These are phyloP conservation scores for Fusarium incarnatum DNA, from an alignment of 2,329 filamentous ascomycete genomes.

Conservation along the genomic window DNA sequence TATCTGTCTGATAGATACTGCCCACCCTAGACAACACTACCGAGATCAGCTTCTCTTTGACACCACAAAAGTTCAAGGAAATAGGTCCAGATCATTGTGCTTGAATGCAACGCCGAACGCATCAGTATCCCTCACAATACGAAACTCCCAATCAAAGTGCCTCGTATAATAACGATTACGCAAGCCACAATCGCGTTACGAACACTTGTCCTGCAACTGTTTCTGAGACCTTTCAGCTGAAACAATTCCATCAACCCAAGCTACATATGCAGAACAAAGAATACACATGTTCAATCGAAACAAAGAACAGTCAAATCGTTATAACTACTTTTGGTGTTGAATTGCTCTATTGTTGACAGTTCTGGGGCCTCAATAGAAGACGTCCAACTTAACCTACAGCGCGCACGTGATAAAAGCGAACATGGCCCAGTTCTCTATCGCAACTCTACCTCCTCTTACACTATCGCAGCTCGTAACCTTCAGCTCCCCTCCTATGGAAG, in stretches of 20 bases:
- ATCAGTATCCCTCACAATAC: background rate
- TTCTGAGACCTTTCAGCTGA: background rate
- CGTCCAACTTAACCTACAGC: constrained; percentile 8
- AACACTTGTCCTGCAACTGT: constrained; percentile 22
- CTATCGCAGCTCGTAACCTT: constrained; percentile 22
- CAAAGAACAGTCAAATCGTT: background rate
- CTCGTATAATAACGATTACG: constrained; percentile 16
- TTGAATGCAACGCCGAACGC: background rate
- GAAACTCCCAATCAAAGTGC: background rate
- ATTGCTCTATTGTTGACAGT: constrained; percentile 5
- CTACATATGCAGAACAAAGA: background rate
- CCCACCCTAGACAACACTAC: background rate
- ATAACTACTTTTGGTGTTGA: background rate
- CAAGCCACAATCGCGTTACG: constrained; percentile 19
- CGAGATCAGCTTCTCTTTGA: background rate
- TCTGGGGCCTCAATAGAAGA: constrained; percentile 12
- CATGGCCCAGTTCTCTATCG: constrained; percentile 35
- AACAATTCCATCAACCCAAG: background rate
- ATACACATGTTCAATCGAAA: background rate
- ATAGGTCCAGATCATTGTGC: no score
- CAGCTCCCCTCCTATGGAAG: constrained; percentile 71
- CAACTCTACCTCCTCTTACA: constrained; percentile 31
- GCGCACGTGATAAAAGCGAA: constrained; percentile 26
- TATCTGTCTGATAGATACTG: background rate
- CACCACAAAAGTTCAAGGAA: background rate